phyloP scores from a whole-genome alignment of 768 basidiomycete genomes.

The Suillus lakei region DNA sequence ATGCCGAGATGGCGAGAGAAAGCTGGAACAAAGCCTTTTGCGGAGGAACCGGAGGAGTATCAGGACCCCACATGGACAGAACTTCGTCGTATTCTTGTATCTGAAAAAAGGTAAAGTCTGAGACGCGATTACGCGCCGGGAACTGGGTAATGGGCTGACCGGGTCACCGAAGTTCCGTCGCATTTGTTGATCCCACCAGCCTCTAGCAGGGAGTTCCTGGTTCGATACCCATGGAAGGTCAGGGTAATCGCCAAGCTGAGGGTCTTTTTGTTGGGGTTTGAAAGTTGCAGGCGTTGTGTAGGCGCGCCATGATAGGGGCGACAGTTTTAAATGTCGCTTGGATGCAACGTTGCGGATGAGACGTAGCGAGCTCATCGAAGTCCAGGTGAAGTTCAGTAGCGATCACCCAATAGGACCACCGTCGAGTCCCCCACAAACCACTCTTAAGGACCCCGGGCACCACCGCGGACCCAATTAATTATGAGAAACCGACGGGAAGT shows the following conservation, averaged over 20 bases:
- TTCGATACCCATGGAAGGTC: constrained; percentile 68
- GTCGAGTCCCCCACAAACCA: constrained; percentile 26
- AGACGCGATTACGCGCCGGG: constrained; percentile 18
- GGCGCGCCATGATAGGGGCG: constrained; percentile 5
- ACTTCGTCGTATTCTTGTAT: constrained; percentile 82
- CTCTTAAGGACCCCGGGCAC: constrained; percentile 28
- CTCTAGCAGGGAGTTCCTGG: constrained; percentile 63
- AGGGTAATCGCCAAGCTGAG: constrained; percentile 76
- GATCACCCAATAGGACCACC: background rate
- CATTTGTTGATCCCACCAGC: constrained; percentile 80
- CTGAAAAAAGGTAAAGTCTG: constrained; percentile 42
- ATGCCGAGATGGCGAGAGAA: constrained; percentile 60
- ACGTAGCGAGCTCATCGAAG: constrained; percentile 25
- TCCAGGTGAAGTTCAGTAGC: constrained; percentile 16
- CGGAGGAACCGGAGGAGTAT: constrained; percentile 66
- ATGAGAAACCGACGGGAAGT: constrained; percentile 13
- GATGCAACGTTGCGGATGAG: constrained; percentile 15
- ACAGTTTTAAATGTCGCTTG: constrained; percentile 6
- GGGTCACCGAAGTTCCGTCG: constrained; percentile 83
- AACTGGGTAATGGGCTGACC: constrained; percentile 44
- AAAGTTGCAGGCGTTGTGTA: constrained; percentile 33
- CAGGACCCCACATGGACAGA: constrained; percentile 88
- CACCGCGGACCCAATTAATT: constrained; percentile 12
- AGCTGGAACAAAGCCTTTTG: constrained; percentile 69
- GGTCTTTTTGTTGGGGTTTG: constrained; percentile 50